Conservation (phyloP, 768 basidiomycete genomes). For the Boletus sp. region DNA sequence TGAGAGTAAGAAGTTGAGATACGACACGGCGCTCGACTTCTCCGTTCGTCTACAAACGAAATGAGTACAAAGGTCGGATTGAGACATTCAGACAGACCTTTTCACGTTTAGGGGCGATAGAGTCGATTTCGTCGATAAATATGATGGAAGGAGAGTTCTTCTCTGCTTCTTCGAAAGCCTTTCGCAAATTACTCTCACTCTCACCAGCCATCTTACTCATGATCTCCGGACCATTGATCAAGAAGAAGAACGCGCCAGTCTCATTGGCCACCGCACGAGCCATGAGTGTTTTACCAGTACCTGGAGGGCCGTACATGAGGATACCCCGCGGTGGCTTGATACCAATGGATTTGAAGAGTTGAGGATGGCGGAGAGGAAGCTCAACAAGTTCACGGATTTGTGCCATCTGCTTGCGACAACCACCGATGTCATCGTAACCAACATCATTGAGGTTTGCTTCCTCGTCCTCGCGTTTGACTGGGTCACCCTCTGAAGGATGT, state of each 20-base stretch:
- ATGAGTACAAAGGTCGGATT: conserved; percentile 5
- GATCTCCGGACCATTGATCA: conserved; percentile 99
- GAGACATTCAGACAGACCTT: conserved; percentile 55
- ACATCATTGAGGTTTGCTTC: conserved; percentile 96
- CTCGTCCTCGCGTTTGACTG: conserved; percentile 98
- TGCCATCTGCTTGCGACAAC: conserved; percentile 99
- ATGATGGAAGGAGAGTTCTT: conserved; percentile 99
- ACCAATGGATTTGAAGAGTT: conserved; percentile 99
- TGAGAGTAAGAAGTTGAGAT: conserved; percentile 95
- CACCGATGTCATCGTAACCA: conserved; percentile 99
- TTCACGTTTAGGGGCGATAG: conserved; percentile 99
- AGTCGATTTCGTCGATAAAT: conserved; percentile 99
- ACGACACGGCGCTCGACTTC: conserved; percentile 99
- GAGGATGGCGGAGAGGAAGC: conserved; percentile 95
- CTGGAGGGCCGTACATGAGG: conserved; percentile 97
- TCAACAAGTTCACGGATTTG: conserved; percentile 99
- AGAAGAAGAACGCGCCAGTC: conserved; percentile 99
- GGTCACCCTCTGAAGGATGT: conserved; percentile 79
- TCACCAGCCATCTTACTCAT: conserved; percentile 99
- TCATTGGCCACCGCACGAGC: conserved; percentile 99
- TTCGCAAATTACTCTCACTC: conserved; percentile 93
- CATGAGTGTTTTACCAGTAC: conserved; percentile 99
- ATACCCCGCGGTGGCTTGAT: conserved; percentile 99
- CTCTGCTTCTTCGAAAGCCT: conserved; percentile 99
- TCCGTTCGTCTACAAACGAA: conserved; percentile 77